A percentile compares a stretch with the other conserved stretches of the same genome.
phyloP scores from a whole-genome alignment of 345 rosid genomes.

The Psidium friedrichsthalianum region DNA sequence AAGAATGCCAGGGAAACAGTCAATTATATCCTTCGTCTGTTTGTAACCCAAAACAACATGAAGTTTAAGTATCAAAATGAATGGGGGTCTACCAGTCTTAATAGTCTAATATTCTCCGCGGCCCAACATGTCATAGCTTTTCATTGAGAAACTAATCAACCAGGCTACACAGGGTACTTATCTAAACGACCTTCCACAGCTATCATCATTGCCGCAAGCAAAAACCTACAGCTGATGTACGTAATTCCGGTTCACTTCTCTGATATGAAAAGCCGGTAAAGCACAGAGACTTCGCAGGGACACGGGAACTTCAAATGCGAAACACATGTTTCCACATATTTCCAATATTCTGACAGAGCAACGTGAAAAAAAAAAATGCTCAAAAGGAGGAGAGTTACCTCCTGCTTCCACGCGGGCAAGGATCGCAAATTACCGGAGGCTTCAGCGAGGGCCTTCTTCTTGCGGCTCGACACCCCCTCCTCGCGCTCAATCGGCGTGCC shows the following conservation, averaged over 20 bases:
- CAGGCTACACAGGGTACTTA: background rate
- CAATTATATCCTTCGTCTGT: background rate
- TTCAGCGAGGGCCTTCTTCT: conserved; percentile 81
- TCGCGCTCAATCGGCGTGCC: conserved; percentile 96
- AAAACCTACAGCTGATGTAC: background rate
- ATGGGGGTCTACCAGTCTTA: background rate
- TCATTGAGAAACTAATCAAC: background rate
- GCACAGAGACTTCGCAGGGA: background rate
- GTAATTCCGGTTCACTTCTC: background rate
- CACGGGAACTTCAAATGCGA: background rate
- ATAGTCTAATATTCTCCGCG: background rate
- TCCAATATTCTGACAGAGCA: background rate
- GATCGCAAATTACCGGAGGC: conserved; percentile 79
- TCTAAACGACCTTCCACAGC: background rate
- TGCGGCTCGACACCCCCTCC: conserved; percentile 77
- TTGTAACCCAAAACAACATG: background rate
- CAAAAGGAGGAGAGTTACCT: conserved; percentile 30
- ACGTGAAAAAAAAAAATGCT: background rate
- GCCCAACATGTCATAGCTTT: background rate
- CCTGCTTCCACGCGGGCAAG: conserved; percentile 88
- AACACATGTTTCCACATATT: background rate
- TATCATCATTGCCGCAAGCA: background rate
- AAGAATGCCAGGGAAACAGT: background rate
- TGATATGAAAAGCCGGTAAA: background rate
- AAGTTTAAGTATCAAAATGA: background rate